A percentile compares a stretch with the other conserved stretches of the same genome.
Evolutionary conservation across 768 basidiomycete species (phyloP).

Genomic region (Termitomyces sp.): DNA sequence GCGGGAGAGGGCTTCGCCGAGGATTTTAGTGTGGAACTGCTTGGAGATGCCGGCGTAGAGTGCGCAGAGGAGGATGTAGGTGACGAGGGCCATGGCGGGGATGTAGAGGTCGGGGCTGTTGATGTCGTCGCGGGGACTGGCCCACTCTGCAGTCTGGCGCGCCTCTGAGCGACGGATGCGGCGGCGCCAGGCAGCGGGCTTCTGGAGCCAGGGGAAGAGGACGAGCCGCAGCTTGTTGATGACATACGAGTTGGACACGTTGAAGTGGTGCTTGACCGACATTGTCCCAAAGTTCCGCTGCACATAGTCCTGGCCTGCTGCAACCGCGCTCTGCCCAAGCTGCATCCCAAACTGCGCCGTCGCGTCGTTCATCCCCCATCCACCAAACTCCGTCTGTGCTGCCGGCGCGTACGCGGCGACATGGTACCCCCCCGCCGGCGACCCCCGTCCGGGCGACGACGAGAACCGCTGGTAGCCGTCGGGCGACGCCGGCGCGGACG

Average conservation of each 20-base stretch:
- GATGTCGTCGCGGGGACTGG: conserved; percentile 88
- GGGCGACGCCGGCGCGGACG: conserved; percentile 69
- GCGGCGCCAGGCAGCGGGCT: conserved; percentile 66
- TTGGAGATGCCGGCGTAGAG: conserved; percentile 78
- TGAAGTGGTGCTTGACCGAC: conserved; percentile 45
- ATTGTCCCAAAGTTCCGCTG: conserved; percentile 61
- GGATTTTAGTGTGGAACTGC: conserved; percentile 83
- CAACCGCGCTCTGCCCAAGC: conserved; percentile 85
- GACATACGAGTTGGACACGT: conserved; percentile 95
- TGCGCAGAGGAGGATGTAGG: conserved; percentile 88
- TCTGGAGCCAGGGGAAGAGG: conserved; percentile 94
- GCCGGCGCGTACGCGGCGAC: conserved; percentile 37
- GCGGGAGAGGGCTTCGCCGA: conserved; percentile 82
- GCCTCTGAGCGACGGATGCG: conserved; percentile 61
- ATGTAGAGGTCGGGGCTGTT: conserved; percentile 98
- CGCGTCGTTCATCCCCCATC: conserved; percentile 87
- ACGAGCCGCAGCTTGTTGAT: conserved; percentile 82
- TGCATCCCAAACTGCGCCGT: conserved; percentile 97
- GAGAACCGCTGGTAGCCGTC: conserved; percentile 72
- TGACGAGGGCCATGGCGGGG: conserved; percentile 94
- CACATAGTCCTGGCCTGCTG: conserved; percentile 93
- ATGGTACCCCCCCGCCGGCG: conserved; percentile 29
- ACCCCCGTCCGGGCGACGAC: conserved; percentile 47
- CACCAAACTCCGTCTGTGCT: conserved; percentile 47
- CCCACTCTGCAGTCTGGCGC: conserved; percentile 64